Evolutionary conservation across 129 eudicot genomes (phyloP).

Genomic region (Flaveria brownii): DNA sequence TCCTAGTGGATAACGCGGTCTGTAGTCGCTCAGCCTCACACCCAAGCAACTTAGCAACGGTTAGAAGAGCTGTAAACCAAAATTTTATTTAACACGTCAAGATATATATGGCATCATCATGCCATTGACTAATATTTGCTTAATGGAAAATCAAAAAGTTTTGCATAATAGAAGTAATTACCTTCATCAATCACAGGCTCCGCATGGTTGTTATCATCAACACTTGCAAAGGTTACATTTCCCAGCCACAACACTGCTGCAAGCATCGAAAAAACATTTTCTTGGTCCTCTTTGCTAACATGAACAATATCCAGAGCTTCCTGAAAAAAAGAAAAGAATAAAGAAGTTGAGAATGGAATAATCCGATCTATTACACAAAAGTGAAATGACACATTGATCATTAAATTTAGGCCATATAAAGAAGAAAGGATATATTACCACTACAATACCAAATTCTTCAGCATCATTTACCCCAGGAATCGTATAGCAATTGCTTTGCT

Average conservation of each 20-base stretch:
- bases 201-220: conserved; percentile 78
- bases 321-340: conserved; percentile 42
- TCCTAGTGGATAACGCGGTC: conserved; percentile 64
- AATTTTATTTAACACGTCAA: neutral
- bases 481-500: conserved; percentile 74
- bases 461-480: conserved; percentile 85
- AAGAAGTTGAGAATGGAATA: neutral
- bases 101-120: neutral
- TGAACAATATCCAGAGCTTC: conserved; percentile 90
- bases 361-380: neutral
- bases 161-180: conserved; percentile 28
- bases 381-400: neutral
- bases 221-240: conserved; percentile 56
- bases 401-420: neutral
- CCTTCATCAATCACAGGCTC: conserved; percentile 89
- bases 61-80: conserved; percentile 50
- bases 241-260: conserved; percentile 92
- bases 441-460: conserved; percentile 64
- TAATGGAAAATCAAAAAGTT: conserved; percentile 12
- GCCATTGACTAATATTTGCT: conserved; percentile 11
- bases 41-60: conserved; percentile 64
- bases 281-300: conserved; percentile 81
- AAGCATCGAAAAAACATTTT: conserved; percentile 74
- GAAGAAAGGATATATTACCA: conserved; percentile 46
- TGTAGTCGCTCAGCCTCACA: conserved; percentile 53